Base-by-base conservation (phyloP, 2,329 filamentous ascomycete genomes). In the Sporothrix variecibatus region DNA sequence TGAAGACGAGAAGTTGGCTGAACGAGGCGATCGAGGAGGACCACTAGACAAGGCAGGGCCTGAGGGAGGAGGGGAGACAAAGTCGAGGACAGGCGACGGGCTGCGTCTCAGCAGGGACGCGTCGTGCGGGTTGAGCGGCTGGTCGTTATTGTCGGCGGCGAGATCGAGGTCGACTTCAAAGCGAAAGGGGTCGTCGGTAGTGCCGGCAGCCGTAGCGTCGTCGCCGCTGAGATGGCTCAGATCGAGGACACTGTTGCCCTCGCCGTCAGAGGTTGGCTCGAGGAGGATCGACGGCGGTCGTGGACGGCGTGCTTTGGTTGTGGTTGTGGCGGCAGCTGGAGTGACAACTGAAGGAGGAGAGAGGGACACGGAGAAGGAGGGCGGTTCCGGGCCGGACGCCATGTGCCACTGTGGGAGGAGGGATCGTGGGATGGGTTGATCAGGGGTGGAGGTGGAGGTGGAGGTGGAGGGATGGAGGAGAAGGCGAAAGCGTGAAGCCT, bases 101-200 rank as follows among this genome's bases (percentile, higher is more conserved):
- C 75, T 75, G 71, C 76, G 74, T 62, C 76, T 60, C 73, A 76
- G 53, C 43, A 77, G 74, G 5, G 76, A 75, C 4, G 75, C 75
- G 28, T 71, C 76, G 72, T 77, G 76, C 17, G 76, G 73, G 40
- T 76, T 73, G 68, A 49, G 58, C 38, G 73, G 73, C 69, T 74
- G 67, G 53, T 28, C 49, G 72, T 31, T 49, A 38, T 20, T 43
- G 65, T 23, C 26, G 31, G 8, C 49, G 62, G 15, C 17, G 17
- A 38, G 28, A 46, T 26, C 17, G n/a, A 38, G 28, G 8, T 68
- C 71, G 28, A 60, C 64, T n/a, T 74, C 74, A 12, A 72, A 71
- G 26, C 46, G 65, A 28, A 75, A 74, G 8, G 73, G 72, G 46
- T 56, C 70, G 70, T 73, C 72, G 34, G 34, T n/a, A 51, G 56